Evolutionary conservation across 257 asterid genomes (phyloP).

Genomic region (Echium plantagineum): DNA sequence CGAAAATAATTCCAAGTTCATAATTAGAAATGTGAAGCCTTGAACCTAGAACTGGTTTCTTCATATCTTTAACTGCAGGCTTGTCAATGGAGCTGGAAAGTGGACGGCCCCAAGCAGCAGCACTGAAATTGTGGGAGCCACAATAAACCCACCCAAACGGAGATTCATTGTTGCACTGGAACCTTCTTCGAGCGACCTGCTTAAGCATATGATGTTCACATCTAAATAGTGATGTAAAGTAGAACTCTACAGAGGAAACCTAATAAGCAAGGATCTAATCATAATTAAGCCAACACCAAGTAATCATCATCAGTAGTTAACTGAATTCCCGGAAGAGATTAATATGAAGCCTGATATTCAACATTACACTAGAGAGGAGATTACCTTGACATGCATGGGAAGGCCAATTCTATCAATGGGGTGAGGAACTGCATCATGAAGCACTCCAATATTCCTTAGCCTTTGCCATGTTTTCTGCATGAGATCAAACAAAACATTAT

Average conservation of each 20-base stretch:
- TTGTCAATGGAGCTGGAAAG: slow-evolving; percentile 24
- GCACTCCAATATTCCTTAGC: slow-evolving; percentile 53
- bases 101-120: slow-evolving; percentile 95
- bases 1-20: slow-evolving; percentile 66
- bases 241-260: not conserved
- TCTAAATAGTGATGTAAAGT: not conserved
- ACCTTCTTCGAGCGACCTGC: slow-evolving; percentile 80
- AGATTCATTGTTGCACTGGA: slow-evolving; percentile 32
- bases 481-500: not conserved
- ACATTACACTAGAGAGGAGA: not conserved
- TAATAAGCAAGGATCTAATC: not conserved
- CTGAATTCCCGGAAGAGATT: not conserved
- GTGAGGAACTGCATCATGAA: slow-evolving; percentile 73
- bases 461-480: slow-evolving; percentile 88
- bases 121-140: slow-evolving; percentile 89
- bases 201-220: slow-evolving; percentile 8
- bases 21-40: slow-evolving; percentile 69
- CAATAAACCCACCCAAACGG: slow-evolving; percentile 81
- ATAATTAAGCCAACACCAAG: not conserved
- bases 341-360: not conserved
- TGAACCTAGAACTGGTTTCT: slow-evolving; percentile 46
- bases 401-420: slow-evolving; percentile 44
- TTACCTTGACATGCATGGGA: slow-evolving; percentile 95
- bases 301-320: too few species aligned
- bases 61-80: slow-evolving; percentile 17